These are phyloP conservation scores for Spencermartinsiella europaea DNA, from an alignment of 805 yeast genomes.

Conservation along the genomic window DNA sequence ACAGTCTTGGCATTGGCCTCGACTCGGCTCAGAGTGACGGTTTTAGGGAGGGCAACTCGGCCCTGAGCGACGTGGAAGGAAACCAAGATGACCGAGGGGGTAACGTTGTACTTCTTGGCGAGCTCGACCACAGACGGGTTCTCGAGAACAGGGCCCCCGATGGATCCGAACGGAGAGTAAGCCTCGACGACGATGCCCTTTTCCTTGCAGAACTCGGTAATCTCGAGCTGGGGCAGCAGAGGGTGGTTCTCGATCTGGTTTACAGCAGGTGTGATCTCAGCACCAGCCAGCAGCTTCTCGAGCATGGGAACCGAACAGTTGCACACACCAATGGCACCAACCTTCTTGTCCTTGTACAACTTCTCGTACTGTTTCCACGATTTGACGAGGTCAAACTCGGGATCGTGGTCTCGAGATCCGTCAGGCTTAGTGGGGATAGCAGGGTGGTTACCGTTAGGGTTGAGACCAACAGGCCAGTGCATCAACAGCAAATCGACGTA, in stretches of 20 bases:
- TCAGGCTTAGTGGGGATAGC: slow-evolving; percentile 36
- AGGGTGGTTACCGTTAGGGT: slow-evolving; percentile 37
- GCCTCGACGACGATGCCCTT: slow-evolving; percentile 62
- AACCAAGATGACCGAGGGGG: slow-evolving; percentile 28
- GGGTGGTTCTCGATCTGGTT: slow-evolving; percentile 80
- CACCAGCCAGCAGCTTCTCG: slow-evolving; percentile 44
- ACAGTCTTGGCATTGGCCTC: slow-evolving; percentile 37
- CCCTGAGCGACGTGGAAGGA: slow-evolving; percentile 43
- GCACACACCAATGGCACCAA: slow-evolving; percentile 71
- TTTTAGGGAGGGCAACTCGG: slow-evolving; percentile 60
- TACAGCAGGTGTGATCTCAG: slow-evolving; percentile 56
- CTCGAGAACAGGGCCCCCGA: slow-evolving; percentile 30
- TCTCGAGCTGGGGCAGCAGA: slow-evolving; percentile 57
- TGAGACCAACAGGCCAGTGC: slow-evolving; percentile 75
- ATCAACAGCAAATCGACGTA: slow-evolving; percentile 74
- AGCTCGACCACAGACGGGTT: slow-evolving; percentile 50
- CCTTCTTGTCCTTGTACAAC: slow-evolving; percentile 43
- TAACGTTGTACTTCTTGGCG: slow-evolving; percentile 50
- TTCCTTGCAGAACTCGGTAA: slow-evolving; percentile 46
- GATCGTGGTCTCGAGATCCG: slow-evolving; percentile 36
- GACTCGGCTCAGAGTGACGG: slow-evolving; percentile 61
- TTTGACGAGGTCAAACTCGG: slow-evolving; percentile 35
- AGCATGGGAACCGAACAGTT: slow-evolving; percentile 56
- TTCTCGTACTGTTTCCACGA: slow-evolving; percentile 64
- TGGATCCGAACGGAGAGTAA: slow-evolving; percentile 51